phyloP scores from a whole-genome alignment of 2,329 filamentous ascomycete species.

The Sporothrix brasiliensis region DNA sequence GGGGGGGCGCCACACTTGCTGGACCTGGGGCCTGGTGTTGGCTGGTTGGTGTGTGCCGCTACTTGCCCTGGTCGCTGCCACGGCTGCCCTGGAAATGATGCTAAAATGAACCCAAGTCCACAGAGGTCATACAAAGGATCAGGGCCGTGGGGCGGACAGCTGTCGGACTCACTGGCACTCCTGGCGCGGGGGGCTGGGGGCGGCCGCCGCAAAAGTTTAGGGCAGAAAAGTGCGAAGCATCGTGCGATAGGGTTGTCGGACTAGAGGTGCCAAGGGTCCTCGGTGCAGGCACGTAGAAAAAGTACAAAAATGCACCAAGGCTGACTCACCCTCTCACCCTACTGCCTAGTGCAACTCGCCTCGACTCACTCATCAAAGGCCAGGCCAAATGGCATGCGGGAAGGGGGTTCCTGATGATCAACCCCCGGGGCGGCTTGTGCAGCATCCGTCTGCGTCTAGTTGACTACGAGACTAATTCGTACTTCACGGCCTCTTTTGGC shows the following conservation, averaged over 20 bases:
- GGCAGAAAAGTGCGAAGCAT: background rate
- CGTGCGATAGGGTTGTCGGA: no score
- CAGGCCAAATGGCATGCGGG: slow-evolving; percentile 10
- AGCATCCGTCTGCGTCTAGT: slow-evolving; percentile 20
- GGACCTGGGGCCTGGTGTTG: slow-evolving; percentile 23
- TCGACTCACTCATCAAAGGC: slow-evolving; percentile 26
- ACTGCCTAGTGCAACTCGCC: background rate
- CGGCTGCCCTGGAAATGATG: background rate
- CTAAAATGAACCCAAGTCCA: background rate
- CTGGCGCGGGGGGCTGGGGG: background rate
- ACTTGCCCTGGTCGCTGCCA: background rate
- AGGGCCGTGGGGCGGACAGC: no score
- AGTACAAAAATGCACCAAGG: background rate
- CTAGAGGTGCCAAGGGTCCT: background rate
- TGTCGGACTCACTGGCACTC: no score
- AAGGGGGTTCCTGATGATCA: slow-evolving; percentile 26
- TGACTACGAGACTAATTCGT: no score
- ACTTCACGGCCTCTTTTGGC: background rate
- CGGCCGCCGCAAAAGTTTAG: background rate
- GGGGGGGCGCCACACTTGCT: background rate
- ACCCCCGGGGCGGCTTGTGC: slow-evolving; percentile 8
- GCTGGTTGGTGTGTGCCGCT: slow-evolving; percentile 13
- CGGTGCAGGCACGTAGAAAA: background rate
- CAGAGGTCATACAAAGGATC: background rate
- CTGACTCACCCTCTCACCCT: slow-evolving; percentile 24